Evolutionary conservation across 1,284 basidiomycete genomes (phyloP).

Genomic region (Boletus holoroseus): DNA sequence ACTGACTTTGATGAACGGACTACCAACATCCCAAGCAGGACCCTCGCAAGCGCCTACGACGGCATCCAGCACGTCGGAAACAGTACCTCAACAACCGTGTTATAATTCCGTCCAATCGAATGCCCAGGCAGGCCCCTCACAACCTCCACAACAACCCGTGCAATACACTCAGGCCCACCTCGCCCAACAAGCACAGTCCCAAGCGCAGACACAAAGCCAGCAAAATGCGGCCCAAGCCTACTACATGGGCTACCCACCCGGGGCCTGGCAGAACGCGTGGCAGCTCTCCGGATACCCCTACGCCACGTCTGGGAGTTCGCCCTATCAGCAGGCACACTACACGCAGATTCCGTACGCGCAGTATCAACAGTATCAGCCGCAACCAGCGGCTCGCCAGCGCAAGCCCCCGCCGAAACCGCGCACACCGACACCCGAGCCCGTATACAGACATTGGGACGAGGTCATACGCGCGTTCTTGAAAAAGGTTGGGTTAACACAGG

Average conservation of each 20-base stretch:
- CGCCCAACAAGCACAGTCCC: constrained; percentile 19
- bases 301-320: constrained; percentile 27
- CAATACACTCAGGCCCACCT: constrained; percentile 22
- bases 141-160: constrained; percentile 15
- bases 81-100: constrained; percentile 12
- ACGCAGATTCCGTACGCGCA: constrained; percentile 32
- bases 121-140: constrained; percentile 18
- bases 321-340: constrained; percentile 34
- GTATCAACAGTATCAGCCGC: constrained; percentile 34
- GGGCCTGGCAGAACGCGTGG: constrained; percentile 33
- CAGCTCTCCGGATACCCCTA: constrained; percentile 33
- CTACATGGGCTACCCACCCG: constrained; percentile 32
- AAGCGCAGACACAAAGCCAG: constrained; percentile 21
- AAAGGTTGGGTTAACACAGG: constrained; percentile 54
- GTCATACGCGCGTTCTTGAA: constrained; percentile 51
- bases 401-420: constrained; percentile 29
- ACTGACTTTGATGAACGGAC: constrained; percentile 23
- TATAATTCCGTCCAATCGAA: constrained; percentile 7
- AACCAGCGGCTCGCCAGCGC: constrained; percentile 25
- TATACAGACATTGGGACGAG: constrained; percentile 58
- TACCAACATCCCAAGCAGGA: constrained; percentile 21
- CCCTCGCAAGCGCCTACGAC: constrained; percentile 17
- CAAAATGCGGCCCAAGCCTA: constrained; percentile 30
- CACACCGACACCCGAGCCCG: constrained; percentile 36
- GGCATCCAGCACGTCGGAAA: constrained; percentile 14